Evolutionary conservation across 1,284 basidiomycete genomes (phyloP), one percentile per base, ranked within the genome.

Genomic region (Coniferiporia sulphurascens): DNA sequence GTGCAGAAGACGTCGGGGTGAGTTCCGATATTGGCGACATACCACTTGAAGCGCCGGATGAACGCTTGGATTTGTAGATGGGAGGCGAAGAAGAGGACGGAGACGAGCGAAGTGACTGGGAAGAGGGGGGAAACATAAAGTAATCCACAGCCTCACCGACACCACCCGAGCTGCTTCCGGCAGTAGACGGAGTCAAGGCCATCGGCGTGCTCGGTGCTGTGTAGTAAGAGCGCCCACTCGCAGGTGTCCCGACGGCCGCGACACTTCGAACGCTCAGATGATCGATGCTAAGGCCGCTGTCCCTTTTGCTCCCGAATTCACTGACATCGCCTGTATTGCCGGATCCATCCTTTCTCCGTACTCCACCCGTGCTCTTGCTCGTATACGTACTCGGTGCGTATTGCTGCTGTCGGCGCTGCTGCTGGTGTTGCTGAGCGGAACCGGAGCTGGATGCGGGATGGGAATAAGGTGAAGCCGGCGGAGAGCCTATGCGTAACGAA

Each of bases 161-260:
- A 27, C 27, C 27, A 27, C 27, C 27, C 27, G 27, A 27, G 5
- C 55, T 36, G 3, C 27, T 21, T 10, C 46, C 46, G 13, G 46
- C 35, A 15, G 19, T 34, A 35, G 54, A 43, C 34, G 48, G 12
- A 13, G 32, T 21, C 48, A 46, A 19, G 10, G 46, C 34, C 4
- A 56, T 15, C 9, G 55, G 55, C 10, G 55, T 38, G 13, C 17
- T 56, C 17, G 55, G 55, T 15, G 55, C 55, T n/a, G 55, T 56
- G 38, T 19, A 56, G 19, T 56, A 56, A 13, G 34, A 17, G 2
- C 22, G 45, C 34, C 55, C 55, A 21, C 55, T 56, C 46, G 46
- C 12, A 13, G 46, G 55, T 15, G 38, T 41, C 38, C 38, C 38
- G 15, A 15, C 38, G 3, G 3, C 7, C 2, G 12, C 38, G 9